Base-by-base conservation (phyloP, 441 rosid species). In the Pelargonium citronellum region DNA sequence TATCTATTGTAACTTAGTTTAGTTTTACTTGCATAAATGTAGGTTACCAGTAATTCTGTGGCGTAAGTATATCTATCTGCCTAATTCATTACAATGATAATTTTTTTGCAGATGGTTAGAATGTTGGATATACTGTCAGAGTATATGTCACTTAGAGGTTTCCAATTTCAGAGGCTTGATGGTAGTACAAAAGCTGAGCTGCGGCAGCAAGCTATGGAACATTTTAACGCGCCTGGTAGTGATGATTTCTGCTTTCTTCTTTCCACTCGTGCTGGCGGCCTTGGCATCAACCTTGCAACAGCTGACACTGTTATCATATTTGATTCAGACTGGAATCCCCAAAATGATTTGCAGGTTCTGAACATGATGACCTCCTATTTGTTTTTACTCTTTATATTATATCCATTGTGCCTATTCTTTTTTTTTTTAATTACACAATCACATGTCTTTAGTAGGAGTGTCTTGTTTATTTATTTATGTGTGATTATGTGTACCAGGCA, bases 251-350 rank as follows among this genome's bases (percentile, higher is more conserved):
- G 97, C 85, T 96, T 96, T 80, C 96, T 96, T 77, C 95, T 96
- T 75, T 96, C 99, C 22, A 96, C 99, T 68, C 86, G 99, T 69
- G 98, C 98, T 71, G 98, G 99, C 78, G 99, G 99, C 76, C 91
- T 96, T 72, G 99, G 99, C 71, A 96, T 96, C 75, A 93, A 96
- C 81, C 97, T 96, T 73, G 98, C 98, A 66, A 93, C 98, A 49
- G 99, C 97, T 17, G 97, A 96, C 83, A 93, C 99, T 63, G 98
- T 96, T 74, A 95, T 96, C 71, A 93, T 96, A 81, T 96, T 93
- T 89, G 99, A 94, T 84, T 93, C 98, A 27, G 99, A 96, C 81
- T 96, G 98, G 98, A 96, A 96, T 79, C 98, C 98, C 13, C 98
- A 96, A 81, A 96, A 96, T 82, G 99, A 96, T 83, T 83, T 96